Base-by-base conservation (phyloP, 2,329 filamentous ascomycete species). In the Orbilia blumenaviensis region DNA sequence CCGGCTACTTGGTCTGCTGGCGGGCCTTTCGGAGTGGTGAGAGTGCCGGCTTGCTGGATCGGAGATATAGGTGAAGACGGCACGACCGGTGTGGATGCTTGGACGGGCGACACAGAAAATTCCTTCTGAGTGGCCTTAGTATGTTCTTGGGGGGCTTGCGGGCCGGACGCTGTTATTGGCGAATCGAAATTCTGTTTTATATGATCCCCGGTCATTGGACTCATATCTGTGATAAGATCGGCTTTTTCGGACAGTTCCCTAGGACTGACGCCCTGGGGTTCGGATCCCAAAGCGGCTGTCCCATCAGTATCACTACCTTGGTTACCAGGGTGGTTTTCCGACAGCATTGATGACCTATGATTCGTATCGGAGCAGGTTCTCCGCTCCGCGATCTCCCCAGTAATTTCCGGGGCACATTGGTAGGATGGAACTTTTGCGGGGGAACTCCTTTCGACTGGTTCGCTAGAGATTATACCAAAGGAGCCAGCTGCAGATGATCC, bases 1-100 rank as follows among this genome's bases (percentile, higher is more conserved):
- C 87, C 87, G 41, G 88, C 86, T 52, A 82, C 81, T 14, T 82
- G 80, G 29, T 83, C 80, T 4, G 79, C 77, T 48, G 60, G 66
- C 21, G 34, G 62, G 14, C 77, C 61, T 16, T 79, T 79, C 27
- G 78, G 71, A 12, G 71, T 68, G 16, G 34, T 8, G 12, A 60
- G 16, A 25, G 73, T 61, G 23, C 78, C 66, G 16, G 36, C 29
- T 64, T 77, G 74, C 23, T 69, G 64, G 36, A 76, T 75, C 2
- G 76, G 76, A 12, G 76, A 76, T 60, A 77, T 73, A 10, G 80
- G 80, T 12, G 81, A 80, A 10, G 79, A 79, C 18, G 71, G 72
- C 63, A 78, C 78, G 21, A 77, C 29, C 0, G 80, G 80, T 1
- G 79, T 81, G 7, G 61, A 71, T 41, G 63, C 75, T 50, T 78